phyloP scores from a whole-genome alignment of 805 yeast genomes.

The Candida piceae region DNA sequence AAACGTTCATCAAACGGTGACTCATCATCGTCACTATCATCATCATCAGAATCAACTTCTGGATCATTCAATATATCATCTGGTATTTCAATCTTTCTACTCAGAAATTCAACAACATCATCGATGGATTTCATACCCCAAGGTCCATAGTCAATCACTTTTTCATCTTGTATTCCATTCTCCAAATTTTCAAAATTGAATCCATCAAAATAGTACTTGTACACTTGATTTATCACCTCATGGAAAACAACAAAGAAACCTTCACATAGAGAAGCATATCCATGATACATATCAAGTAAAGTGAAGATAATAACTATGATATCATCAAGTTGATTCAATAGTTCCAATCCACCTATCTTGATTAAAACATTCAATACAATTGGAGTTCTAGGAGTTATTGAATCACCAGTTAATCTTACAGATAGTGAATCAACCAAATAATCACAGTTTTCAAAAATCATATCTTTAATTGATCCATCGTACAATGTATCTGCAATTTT shows the following conservation, averaged over 20 bases:
- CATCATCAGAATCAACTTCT: constrained; percentile 9
- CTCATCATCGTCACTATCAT: constrained; percentile 2
- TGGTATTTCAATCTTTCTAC: constrained; percentile 29
- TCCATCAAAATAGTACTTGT: constrained; percentile 30
- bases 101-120: constrained; percentile 42
- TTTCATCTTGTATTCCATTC: constrained; percentile 16
- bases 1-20: constrained; percentile 19
- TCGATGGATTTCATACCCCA: constrained; percentile 53
- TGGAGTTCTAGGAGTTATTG: constrained; percentile 69
- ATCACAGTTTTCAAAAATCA: constrained; percentile 68
- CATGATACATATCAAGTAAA: constrained; percentile 79
- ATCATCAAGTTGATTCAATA: constrained; percentile 66
- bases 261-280: constrained; percentile 65
- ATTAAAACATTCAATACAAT: constrained; percentile 66
- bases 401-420: constrained; percentile 58
- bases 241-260: constrained; percentile 71
- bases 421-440: constrained; percentile 80
- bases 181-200: constrained; percentile 23
- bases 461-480: constrained; percentile 46
- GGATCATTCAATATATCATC: constrained; percentile 10
- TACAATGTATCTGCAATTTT: constrained; percentile 50
- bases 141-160: constrained; percentile 35
- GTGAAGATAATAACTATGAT: constrained; percentile 65
- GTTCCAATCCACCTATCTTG: constrained; percentile 61
- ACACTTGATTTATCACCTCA: constrained; percentile 48